phyloP scores from a whole-genome alignment of 306 rosid genomes.

The Citrullus mucosospermus region DNA sequence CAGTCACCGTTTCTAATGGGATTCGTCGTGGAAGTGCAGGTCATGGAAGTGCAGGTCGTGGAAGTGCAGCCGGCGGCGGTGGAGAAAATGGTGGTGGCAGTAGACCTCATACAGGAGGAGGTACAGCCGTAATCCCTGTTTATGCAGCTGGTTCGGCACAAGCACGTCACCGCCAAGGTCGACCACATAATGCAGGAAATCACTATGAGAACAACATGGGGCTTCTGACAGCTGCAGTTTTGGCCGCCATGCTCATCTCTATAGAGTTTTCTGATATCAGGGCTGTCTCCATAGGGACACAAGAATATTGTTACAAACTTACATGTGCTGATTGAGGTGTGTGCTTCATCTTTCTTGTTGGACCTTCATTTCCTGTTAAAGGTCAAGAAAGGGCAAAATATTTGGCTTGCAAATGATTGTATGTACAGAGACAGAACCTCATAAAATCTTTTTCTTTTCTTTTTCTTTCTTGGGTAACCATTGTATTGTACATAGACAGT shows the following conservation, averaged over 20 bases:
- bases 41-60: not conserved
- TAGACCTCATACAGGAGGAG: slow-evolving; percentile 25
- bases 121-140: slow-evolving; percentile 37
- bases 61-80: slow-evolving; percentile 10
- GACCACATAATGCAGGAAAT: slow-evolving; percentile 27
- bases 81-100: slow-evolving; percentile 17
- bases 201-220: slow-evolving; percentile 19
- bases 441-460: not conserved
- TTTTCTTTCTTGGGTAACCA: not conserved
- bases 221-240: slow-evolving; percentile 17
- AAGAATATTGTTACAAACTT: not conserved
- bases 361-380: not conserved
- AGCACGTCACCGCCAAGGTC: slow-evolving; percentile 28
- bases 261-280: not conserved
- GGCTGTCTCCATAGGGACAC: not conserved
- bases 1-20: slow-evolving; percentile 16
- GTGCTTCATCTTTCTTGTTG: not conserved
- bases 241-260: slow-evolving; percentile 21
- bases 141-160: slow-evolving; percentile 51
- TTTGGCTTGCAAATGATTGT: not conserved
- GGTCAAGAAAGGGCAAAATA: not conserved
- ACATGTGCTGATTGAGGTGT: not conserved
- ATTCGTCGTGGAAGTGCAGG: slow-evolving; percentile 16
- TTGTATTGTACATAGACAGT: not conserved
- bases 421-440: not conserved